A percentile compares a stretch with the other conserved stretches of the same genome.
These are phyloP conservation scores for Cadophora luteo-olivacea DNA, from an alignment of 2,329 filamentous ascomycete species.

Conservation along the genomic window DNA sequence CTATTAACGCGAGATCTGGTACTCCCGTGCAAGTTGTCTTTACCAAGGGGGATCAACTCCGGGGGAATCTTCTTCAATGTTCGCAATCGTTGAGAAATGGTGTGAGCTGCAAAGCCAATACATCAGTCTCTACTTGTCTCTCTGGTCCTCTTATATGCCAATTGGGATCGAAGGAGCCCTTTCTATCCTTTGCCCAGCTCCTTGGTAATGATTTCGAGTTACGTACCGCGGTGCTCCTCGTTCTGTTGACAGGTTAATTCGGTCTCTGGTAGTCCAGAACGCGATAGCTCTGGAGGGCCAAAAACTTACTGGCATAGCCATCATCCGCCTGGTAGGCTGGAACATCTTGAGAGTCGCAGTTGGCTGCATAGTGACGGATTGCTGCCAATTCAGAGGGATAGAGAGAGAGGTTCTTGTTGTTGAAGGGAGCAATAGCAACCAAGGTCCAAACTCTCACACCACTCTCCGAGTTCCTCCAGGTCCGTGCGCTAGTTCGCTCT, in stretches of 20 bases:
- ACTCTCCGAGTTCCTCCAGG: no score
- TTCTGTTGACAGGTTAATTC: conserved; percentile 53
- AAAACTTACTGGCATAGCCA: conserved; percentile 74
- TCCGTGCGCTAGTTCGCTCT: no score
- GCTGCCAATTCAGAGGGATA: conserved; percentile 28
- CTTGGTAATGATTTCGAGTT: conserved; percentile 18
- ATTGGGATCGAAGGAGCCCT: conserved; percentile 25
- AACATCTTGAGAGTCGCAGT: conserved; percentile 72
- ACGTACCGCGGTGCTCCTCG: conserved; percentile 73
- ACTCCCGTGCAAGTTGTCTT: conserved; percentile 44
- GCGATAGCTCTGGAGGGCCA: conserved; percentile 2
- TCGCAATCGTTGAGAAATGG: conserved; percentile 92
- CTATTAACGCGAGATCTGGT: conserved; percentile 37
- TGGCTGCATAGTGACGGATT: conserved; percentile 47
- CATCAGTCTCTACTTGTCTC: conserved; percentile 32
- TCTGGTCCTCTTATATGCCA: conserved; percentile 17
- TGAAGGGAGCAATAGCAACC: conserved; percentile 22
- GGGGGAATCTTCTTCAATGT: conserved; percentile 88
- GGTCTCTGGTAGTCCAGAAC: conserved; percentile 45
- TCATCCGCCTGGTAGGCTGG: conserved; percentile 69
- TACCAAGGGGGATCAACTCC: conserved; percentile 95
- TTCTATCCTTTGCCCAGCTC: conserved; percentile 23
- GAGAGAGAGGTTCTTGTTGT: conserved; percentile 27
- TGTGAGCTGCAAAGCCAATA: conserved; percentile 72
- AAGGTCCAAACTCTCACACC: conserved; percentile 4